phyloP scores from a whole-genome alignment of 768 basidiomycete species.

The Cyclocybe aegerita region DNA sequence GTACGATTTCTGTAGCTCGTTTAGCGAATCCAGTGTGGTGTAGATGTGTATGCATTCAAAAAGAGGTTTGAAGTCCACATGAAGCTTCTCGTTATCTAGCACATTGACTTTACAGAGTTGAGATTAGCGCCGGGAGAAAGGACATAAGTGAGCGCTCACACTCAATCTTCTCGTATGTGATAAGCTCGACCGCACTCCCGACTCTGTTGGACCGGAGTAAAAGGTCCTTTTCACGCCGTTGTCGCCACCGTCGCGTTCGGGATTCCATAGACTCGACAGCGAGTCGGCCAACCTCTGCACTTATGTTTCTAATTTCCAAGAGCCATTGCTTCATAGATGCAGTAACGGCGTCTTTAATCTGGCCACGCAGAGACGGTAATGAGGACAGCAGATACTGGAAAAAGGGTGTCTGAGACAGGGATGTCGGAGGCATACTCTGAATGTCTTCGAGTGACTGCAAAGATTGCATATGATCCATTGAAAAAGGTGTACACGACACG shows the following conservation, averaged over 20 bases:
- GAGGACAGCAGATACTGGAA: slow-evolving; percentile 91
- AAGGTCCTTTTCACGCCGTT: slow-evolving; percentile 81
- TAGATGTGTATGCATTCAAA: slow-evolving; percentile 98
- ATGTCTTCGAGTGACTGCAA: slow-evolving; percentile 92
- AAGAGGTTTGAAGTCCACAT: slow-evolving; percentile 91
- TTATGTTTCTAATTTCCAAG: slow-evolving; percentile 88
- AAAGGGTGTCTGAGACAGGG: slow-evolving; percentile 89
- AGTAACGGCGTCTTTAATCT: slow-evolving; percentile 92
- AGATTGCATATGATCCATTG: slow-evolving; percentile 29
- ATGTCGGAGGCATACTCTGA: slow-evolving; percentile 83
- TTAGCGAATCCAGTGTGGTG: slow-evolving; percentile 84
- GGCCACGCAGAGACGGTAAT: slow-evolving; percentile 82
- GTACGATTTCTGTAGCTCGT: slow-evolving; percentile 87
- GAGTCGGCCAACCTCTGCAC: slow-evolving; percentile 79
- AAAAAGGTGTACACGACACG: slow-evolving; percentile 25
- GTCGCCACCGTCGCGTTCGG: slow-evolving; percentile 80
- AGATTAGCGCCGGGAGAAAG: background rate
- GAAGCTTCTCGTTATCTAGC: slow-evolving; percentile 84
- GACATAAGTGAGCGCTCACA: slow-evolving; percentile 53
- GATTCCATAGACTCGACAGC: slow-evolving; percentile 90
- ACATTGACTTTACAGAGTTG: slow-evolving; percentile 67
- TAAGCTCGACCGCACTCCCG: slow-evolving; percentile 89
- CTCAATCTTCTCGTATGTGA: slow-evolving; percentile 92
- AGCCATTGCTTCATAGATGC: slow-evolving; percentile 97
- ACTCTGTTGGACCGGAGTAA: slow-evolving; percentile 74